Percentiles rank a stretch among this genome's conserved stretches.
phyloP scores from a whole-genome alignment of 768 basidiomycete genomes.

The Tylopilus intermedius region DNA sequence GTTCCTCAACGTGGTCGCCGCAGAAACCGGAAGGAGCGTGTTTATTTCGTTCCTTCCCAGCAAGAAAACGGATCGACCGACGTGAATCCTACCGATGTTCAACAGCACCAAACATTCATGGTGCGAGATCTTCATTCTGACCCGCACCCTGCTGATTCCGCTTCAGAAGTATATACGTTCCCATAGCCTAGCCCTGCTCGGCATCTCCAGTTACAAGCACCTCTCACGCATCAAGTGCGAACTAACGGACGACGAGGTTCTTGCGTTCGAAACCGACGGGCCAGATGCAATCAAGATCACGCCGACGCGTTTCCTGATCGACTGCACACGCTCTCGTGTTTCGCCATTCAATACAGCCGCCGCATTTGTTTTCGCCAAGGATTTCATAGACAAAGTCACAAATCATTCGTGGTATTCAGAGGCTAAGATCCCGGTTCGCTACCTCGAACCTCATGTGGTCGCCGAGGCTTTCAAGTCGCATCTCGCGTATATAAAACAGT shows the following conservation, averaged over 20 bases:
- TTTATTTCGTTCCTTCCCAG: not conserved
- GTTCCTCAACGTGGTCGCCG: not conserved
- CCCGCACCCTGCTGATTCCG: not conserved
- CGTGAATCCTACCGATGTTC: not conserved
- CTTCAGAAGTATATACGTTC: not conserved
- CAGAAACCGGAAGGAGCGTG: not conserved
- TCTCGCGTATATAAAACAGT: not conserved
- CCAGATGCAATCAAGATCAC: not conserved
- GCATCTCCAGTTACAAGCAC: not conserved
- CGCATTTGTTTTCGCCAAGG: not conserved
- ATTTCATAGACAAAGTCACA: not conserved
- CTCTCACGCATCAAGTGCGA: not conserved
- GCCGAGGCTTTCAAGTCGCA: not conserved
- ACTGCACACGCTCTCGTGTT: not conserved
- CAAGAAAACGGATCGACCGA: not conserved
- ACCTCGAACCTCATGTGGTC: not conserved
- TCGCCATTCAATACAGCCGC: not conserved
- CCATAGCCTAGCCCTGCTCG: not conserved
- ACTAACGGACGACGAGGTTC: not conserved
- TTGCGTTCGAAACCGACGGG: not conserved
- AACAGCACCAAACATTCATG: not conserved
- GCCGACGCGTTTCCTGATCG: not conserved
- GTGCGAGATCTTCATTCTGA: not conserved
- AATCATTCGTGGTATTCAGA: not conserved
- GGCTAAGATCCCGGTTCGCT: not conserved